Evolutionary conservation across 805 yeast species (phyloP), one percentile per base, ranked within the genome.

Genomic region (Jamesozyma spencerorum): DNA sequence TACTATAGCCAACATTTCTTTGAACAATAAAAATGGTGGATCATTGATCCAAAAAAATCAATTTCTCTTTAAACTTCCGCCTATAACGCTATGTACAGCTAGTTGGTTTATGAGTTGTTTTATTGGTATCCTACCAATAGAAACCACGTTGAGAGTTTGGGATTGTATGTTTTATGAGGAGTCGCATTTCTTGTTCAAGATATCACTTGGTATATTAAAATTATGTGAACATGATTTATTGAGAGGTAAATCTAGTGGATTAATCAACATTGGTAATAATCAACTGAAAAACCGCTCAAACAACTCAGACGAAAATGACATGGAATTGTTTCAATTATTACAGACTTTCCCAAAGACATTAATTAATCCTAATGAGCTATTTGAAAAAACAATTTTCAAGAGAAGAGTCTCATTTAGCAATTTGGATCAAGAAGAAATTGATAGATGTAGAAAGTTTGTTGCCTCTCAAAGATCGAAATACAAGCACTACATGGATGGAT

Each of bases 51-150:
- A n/a, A n/a, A 57, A 48, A 24, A 54, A 66, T 34, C 69, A 72
- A 53, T 79, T 85, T 45, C 69, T 90, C 26, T 70, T 76, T 13
- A 80, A 82, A 49, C 64, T 88, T 34, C 97, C 98, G 1, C 95
- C 97, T 2, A 74, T 92, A 3, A 84, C 96, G 1, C 69, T 92
- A 35, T 92, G 94, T 49, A 92, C 97, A 1, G 90, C 96, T 0
- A 79, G 95, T 40, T 92, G 98, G 98, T 92, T 92, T 57, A 90
- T 92, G 97, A 84, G 96, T 52, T 75, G 85, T n/a, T 92, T 84
- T 62, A 86, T 92, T 28, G 95, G 95, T 0, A 77, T 81, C 1
- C 62, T 92, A 19, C 98, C 98, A 0, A 77, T 86, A 18, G 97
- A 92, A 55, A 75, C 94, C 0, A 81, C 86, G 7, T 65, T 92